These are phyloP conservation scores for Podaxis mareebaensis DNA, from an alignment of 768 basidiomycete genomes.

Conservation along the genomic window DNA sequence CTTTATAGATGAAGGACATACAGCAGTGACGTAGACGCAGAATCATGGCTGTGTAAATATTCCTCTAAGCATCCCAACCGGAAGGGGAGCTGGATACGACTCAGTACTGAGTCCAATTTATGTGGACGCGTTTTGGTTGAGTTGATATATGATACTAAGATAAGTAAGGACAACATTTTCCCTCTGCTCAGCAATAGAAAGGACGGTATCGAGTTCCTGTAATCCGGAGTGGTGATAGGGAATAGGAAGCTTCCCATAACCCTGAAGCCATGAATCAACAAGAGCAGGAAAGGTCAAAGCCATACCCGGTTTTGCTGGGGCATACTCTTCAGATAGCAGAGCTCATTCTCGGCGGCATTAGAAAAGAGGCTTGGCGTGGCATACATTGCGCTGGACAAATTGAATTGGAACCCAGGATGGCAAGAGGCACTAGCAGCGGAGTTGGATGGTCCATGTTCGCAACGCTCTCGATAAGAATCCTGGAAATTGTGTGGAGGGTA, in stretches of 20 bases:
- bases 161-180: not conserved
- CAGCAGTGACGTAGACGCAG: too few species aligned
- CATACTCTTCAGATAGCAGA: constrained; percentile 29
- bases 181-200: constrained; percentile 28
- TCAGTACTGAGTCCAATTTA: too few species aligned
- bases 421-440: constrained; percentile 27
- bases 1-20: too few species aligned
- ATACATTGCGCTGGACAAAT: constrained; percentile 44
- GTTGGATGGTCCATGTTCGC: constrained; percentile 16
- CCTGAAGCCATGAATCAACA: constrained; percentile 8
- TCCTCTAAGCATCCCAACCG: too few species aligned
- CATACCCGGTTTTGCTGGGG: not conserved
- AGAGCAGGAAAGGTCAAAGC: constrained; percentile 34
- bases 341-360: constrained; percentile 47
- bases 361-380: constrained; percentile 44
- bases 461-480: not conserved
- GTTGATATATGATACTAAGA: too few species aligned
- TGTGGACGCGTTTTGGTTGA: too few species aligned
- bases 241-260: not conserved
- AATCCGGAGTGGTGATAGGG: constrained; percentile 48
- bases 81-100: too few species aligned
- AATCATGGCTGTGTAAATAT: too few species aligned
- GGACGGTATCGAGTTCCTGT: constrained; percentile 48
- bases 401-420: constrained; percentile 56
- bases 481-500: constrained; percentile 5